Conservation (phyloP, 2,329 filamentous ascomycete species). For the Escovopsis sp. region DNA sequence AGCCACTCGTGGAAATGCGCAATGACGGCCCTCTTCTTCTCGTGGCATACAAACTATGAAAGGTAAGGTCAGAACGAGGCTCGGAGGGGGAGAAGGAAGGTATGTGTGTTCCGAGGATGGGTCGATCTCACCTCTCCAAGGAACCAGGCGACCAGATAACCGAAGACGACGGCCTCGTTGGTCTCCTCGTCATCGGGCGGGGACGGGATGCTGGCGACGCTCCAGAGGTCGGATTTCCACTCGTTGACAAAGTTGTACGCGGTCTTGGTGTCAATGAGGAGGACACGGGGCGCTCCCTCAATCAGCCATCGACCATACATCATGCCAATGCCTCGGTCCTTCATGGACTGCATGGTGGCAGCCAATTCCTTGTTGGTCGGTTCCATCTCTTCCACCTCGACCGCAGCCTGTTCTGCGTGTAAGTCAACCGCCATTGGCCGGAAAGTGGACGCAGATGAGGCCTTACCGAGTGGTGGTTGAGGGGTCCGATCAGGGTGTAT, state of each 20-base stretch:
- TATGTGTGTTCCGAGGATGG: background rate
- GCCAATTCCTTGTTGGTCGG: slow-evolving; percentile 68
- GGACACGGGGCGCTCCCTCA: slow-evolving; percentile 82
- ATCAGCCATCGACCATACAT: slow-evolving; percentile 96
- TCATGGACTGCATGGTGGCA: slow-evolving; percentile 82
- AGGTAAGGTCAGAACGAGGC: slow-evolving; percentile 5
- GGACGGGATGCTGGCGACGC: slow-evolving; percentile 81
- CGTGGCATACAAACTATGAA: slow-evolving; percentile 74
- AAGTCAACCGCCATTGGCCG: no score
- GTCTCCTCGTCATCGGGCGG: slow-evolving; percentile 87
- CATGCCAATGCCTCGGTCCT: slow-evolving; percentile 74
- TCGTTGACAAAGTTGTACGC: slow-evolving; percentile 85
- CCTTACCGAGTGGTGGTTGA: slow-evolving; percentile 77
- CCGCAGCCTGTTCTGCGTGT: slow-evolving; percentile 52
- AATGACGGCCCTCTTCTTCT: slow-evolving; percentile 82
- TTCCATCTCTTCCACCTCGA: slow-evolving; percentile 88
- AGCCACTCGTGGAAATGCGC: slow-evolving; percentile 99
- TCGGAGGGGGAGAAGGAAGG: background rate
- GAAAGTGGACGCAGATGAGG: background rate
- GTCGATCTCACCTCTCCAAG: slow-evolving; percentile 64
- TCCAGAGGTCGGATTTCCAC: slow-evolving; percentile 96
- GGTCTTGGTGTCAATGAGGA: slow-evolving; percentile 89
- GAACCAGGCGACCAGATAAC: slow-evolving; percentile 96
- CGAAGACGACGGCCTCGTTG: slow-evolving; percentile 94
- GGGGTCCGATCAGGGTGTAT: slow-evolving; percentile 87